Percentiles rank a stretch among this genome's conserved stretches.
Conservation (phyloP, 352 stramenopile species). For the Aphanomyces invadans region DNA sequence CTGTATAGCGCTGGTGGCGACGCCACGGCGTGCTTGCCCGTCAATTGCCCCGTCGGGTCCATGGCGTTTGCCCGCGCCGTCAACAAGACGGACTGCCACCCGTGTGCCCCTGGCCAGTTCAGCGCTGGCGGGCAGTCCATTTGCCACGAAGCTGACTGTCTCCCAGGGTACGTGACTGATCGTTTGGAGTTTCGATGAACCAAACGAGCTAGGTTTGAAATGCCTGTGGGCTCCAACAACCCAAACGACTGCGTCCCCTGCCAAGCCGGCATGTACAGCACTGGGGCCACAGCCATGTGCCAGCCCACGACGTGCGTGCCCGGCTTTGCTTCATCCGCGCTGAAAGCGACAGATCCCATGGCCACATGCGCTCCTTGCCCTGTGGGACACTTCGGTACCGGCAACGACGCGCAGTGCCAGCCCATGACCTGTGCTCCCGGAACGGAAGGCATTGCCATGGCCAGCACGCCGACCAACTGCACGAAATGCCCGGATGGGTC, state of each 20-base stretch:
- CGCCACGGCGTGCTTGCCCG: constrained; percentile 28
- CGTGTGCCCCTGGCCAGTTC: constrained; percentile 32
- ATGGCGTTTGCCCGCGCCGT: constrained; percentile 29
- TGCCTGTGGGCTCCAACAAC: constrained; percentile 9
- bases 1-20: constrained; percentile 8
- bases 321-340: background rate
- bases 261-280: constrained; percentile 8
- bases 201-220: constrained; percentile 10
- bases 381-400: background rate
- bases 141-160: constrained; percentile 30
- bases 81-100: constrained; percentile 36
- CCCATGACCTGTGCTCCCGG: constrained; percentile 6
- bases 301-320: constrained; percentile 1
- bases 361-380: background rate
- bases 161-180: constrained; percentile 26
- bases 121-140: constrained; percentile 28
- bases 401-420: background rate
- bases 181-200: too few relatives aligned
- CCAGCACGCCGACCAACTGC: background rate
- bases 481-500: background rate
- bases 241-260: constrained; percentile 8
- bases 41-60: constrained; percentile 31
- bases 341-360: background rate
- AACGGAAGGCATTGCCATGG: background rate
- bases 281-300: background rate